Percentiles rank a stretch among this genome's conserved stretches.
These are phyloP conservation scores for Spizellomyces punctatus DNA, from an alignment of 192 early-diverging fungal genomes.

Conservation along the genomic window DNA sequence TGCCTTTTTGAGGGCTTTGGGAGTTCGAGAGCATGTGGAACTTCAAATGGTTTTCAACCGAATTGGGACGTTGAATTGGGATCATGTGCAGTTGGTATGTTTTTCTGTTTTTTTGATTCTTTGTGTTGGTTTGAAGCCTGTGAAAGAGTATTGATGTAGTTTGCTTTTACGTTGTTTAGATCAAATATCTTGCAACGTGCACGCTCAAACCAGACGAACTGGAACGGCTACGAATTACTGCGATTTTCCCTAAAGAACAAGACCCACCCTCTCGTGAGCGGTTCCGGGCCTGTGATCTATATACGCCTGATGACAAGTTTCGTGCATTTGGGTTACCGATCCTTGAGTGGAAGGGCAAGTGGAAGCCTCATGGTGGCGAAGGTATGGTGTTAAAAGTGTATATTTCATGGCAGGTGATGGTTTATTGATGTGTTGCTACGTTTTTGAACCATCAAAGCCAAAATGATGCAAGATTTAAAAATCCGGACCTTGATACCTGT, in stretches of 20 bases:
- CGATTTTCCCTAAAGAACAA: conserved; percentile 65
- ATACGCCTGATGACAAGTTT: conserved; percentile 63
- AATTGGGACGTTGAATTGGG: conserved; percentile 77
- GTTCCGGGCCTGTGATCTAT: conserved; percentile 66
- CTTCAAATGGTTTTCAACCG: conserved; percentile 83
- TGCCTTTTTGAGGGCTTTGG: conserved; percentile 62
- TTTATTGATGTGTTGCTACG: not conserved
- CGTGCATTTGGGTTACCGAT: conserved; percentile 65
- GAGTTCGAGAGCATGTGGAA: conserved; percentile 87
- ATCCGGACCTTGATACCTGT: conserved; percentile 40
- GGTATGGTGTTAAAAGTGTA: conserved; percentile 20
- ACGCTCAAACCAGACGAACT: conserved; percentile 64
- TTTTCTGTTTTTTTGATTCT: not conserved
- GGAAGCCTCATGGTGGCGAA: conserved; percentile 44
- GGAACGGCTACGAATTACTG: conserved; percentile 58
- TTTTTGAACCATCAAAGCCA: conserved; percentile 30
- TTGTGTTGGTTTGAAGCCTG: not conserved
- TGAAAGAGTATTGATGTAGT: no score
- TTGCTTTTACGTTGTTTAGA: not conserved
- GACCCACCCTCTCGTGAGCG: conserved; percentile 32
- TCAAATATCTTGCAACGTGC: conserved; percentile 81
- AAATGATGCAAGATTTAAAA: conserved; percentile 42
- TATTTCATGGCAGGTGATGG: not conserved
- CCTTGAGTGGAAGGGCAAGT: conserved; percentile 67
- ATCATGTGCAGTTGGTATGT: conserved; percentile 71